Evolutionary conservation across 257 asterid species (phyloP), one percentile per base, ranked within the genome.

Genomic region (Scutellaria galericulata): DNA sequence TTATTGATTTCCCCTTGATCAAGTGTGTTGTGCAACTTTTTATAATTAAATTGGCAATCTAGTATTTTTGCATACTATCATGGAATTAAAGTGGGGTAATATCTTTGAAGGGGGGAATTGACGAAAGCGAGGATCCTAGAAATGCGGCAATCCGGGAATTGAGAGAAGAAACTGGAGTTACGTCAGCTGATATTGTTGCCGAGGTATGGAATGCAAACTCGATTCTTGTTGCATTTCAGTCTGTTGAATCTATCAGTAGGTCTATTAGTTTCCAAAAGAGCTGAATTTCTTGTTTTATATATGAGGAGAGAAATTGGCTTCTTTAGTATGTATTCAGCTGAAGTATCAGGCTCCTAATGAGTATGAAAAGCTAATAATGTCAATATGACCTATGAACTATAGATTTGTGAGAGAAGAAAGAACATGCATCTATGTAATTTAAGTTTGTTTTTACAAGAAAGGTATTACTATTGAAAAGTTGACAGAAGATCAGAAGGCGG

Each of bases 111-210:
- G 98, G 98, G 14, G 98, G 98, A 15, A 84, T 93, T 65, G 98
- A 93, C 77, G 96, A 81, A 64, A 79, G 9, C 8, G 98, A 93
- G 82, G 96, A 88, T 82, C 89, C 96, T 58, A 87, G 89, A 81
- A 78, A 78, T 73, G 97, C 98, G 68, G 98, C 91, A 70, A 77
- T 85, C 66, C 79, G 98, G 81, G 98, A 93, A 79, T 64, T 91
- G 77, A 82, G 93, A 81, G 98, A 93, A 84, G 98, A 93, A 85
- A 91, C 98, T 8, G 98, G 98, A 67, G 93, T 93, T 75, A 88
- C 88, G 48, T 86, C 96, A 60, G 97, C 98, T 50, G 91, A 88
- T 66, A 80, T 90, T 71, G 41, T 89, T 51, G 93, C 96, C 7
- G 96, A 91, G 97, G 98, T 91, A 78, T 66, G 65, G 40, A 31